These are phyloP conservation scores for Heliosperma pusillum DNA, from an alignment of 148 eudicot genomes.

Conservation along the genomic window DNA sequence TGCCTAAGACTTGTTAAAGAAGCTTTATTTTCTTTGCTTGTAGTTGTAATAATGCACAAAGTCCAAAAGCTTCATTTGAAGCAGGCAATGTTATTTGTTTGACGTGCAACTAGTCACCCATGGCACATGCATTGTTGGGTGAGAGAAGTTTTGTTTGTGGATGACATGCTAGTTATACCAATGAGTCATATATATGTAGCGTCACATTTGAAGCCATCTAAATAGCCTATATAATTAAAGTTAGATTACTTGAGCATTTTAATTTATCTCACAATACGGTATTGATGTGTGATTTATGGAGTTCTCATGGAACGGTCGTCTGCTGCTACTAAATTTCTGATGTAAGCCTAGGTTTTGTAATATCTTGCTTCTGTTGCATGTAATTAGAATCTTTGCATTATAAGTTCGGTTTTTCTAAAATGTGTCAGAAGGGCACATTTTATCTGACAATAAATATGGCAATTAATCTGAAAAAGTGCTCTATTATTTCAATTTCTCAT, in stretches of 20 bases:
- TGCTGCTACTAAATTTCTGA: neutral
- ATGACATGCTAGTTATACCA: neutral
- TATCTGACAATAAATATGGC: no score
- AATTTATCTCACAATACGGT: no score
- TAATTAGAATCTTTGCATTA: neutral
- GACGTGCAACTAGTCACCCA: neutral
- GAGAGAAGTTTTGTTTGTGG: neutral
- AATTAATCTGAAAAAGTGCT: no score
- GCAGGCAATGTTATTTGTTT: neutral
- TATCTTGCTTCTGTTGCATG: neutral
- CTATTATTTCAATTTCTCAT: no score
- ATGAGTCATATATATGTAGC: neutral
- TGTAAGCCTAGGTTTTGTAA: neutral
- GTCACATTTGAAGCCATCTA: neutral
- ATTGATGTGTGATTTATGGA: neutral
- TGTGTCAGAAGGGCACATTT: no score
- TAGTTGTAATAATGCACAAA: neutral
- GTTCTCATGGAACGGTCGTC: neutral
- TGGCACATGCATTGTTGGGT: neutral
- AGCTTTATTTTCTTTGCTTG: neutral
- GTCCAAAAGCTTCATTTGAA: neutral
- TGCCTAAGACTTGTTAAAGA: no score
- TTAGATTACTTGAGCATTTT: neutral
- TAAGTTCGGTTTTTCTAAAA: no score
- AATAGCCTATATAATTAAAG: neutral